These are phyloP conservation scores for Talaromyces funiculosus DNA, from an alignment of 2,329 filamentous ascomycete genomes.

Conservation along the genomic window DNA sequence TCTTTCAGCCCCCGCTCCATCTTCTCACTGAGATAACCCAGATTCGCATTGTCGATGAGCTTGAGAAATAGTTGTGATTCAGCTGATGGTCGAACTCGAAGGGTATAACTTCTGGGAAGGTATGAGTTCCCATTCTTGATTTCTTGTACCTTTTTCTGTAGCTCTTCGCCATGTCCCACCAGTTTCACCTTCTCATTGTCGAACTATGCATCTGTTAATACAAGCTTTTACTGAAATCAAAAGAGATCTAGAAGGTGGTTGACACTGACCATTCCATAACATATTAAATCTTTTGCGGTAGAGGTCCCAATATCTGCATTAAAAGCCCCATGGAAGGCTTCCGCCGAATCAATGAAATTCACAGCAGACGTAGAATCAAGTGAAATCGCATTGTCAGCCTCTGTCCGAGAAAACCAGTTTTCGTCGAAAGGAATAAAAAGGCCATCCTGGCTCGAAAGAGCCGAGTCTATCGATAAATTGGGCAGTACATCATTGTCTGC, in stretches of 20 bases:
- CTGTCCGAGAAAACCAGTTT: background rate
- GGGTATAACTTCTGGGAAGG: background rate
- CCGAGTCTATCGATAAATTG: background rate
- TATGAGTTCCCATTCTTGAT: background rate
- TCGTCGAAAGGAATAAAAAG: background rate
- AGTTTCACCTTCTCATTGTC: conserved; percentile 3
- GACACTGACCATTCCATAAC: conserved; percentile 2
- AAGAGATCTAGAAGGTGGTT: background rate
- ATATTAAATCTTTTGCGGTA: background rate
- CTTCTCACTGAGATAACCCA: conserved; percentile 3
- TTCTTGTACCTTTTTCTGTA: background rate
- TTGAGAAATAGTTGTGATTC: background rate
- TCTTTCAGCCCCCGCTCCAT: background rate
- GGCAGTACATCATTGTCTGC: background rate
- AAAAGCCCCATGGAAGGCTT: background rate
- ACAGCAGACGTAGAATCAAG: background rate
- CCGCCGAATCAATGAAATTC: background rate
- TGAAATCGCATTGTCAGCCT: background rate
- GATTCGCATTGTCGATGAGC: background rate
- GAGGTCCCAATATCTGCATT: background rate
- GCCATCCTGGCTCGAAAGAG: background rate
- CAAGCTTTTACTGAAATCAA: background rate
- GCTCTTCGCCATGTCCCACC: background rate
- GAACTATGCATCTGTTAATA: background rate
- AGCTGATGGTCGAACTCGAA: background rate